Base-by-base conservation (phyloP, 257 asterid species). In the Thymus quinquecostatus region DNA sequence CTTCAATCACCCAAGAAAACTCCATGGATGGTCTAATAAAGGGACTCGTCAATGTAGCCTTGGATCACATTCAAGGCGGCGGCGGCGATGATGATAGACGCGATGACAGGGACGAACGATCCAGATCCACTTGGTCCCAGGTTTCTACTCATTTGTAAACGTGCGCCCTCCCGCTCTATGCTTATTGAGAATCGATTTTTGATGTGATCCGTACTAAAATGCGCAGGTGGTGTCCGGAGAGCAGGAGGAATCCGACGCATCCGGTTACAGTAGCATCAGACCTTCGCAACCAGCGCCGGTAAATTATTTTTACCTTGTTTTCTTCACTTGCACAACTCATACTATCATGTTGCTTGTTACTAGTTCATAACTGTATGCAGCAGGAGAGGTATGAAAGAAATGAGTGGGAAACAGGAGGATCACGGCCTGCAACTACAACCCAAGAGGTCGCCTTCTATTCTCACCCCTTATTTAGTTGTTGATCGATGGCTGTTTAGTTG, bases 61-160 rank as follows among this genome's bases (percentile, higher is more conserved):
- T 92, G 50, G 96, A 85, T 64, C 83, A 64, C 57, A 14, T 74
- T 61, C 63, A 14, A 3, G 82, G 80, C n/a, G 69, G 49, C 5
- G 38, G 43, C 11, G 75, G 27, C 13, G 67, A 60, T 48, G 59
- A 74, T 7, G 78, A 78, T 56, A 58, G 69, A 40, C 41, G 32
- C 33, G 34, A 70, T 2, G 50, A 29, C 9, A 6, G 76, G 56
- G 92, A 88, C 53, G 87, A 90, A 66, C 89, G 74, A 14, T 80
- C 96, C 70, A 88, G 96, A 83, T 90, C 98, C 72, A 77, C 79
- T 59, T 88, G 97, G 98, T 89, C 98, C 43, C 75, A 92, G 90
- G 98, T 51, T 73, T 1, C n/a, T 34, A 33, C 48, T 75, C 53
- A 51, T 30, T 57, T 48, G 5, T 8, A 50, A 6, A 3, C 4